Conservation (phyloP, 1,284 basidiomycete genomes). For the Jaminaea rosea region DNA sequence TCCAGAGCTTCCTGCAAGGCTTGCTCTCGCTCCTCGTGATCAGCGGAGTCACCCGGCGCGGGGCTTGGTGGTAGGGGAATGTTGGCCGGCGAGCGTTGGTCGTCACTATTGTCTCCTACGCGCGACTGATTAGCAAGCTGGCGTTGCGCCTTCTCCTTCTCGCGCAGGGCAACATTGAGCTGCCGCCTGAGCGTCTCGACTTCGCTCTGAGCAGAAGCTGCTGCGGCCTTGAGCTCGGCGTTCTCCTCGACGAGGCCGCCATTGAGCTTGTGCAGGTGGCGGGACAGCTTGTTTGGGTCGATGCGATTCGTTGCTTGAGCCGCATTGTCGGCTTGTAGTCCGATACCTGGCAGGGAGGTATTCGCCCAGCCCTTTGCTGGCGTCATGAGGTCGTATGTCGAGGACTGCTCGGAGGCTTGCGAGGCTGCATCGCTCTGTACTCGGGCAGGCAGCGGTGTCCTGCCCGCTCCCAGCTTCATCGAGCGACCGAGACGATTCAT, state of each 20-base stretch:
- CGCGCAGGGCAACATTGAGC: conserved; percentile 5
- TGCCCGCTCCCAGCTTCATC: conserved; percentile 3
- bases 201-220: background rate
- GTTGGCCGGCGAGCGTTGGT: background rate
- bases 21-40: background rate
- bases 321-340: background rate
- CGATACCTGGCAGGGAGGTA: conserved; percentile 8
- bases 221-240: background rate
- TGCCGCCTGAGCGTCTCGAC: conserved; percentile 1
- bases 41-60: background rate
- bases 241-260: conserved; percentile 3
- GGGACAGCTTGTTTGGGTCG: conserved; percentile 1
- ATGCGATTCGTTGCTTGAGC: background rate
- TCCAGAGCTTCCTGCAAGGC: background rate
- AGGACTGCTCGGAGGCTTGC: background rate
- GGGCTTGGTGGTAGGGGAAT: background rate
- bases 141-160: background rate
- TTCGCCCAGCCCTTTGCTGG: conserved; percentile 3
- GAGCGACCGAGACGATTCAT: conserved; percentile 1
- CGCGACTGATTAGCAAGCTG: too few species aligned
- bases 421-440: background rate
- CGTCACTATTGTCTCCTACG: too few species aligned
- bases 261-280: conserved; percentile 8
- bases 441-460: conserved; percentile 3
- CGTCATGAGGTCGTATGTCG: conserved; percentile 2